Evolutionary conservation across 768 basidiomycete species (phyloP).

Genomic region (Epithele typhae): DNA sequence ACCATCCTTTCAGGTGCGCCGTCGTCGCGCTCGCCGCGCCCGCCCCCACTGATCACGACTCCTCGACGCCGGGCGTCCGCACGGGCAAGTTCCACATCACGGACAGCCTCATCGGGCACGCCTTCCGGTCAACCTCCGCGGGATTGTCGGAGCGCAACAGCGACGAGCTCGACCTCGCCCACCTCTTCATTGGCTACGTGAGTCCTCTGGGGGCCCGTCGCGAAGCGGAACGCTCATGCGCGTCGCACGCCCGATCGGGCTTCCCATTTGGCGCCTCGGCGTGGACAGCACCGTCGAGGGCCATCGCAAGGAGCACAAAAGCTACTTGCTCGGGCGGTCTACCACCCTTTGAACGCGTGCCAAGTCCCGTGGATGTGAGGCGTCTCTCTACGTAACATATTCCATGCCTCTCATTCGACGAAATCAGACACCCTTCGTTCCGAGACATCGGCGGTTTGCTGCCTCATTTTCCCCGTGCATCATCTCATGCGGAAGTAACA

Average conservation of each 20-base stretch:
- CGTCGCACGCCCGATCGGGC: conserved; percentile 26
- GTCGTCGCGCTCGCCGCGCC: too few relatives aligned
- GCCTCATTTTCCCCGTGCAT: too few relatives aligned
- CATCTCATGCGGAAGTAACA: too few relatives aligned
- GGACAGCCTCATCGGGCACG: conserved; percentile 59
- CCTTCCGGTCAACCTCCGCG: conserved; percentile 68
- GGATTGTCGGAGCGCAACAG: conserved; percentile 61
- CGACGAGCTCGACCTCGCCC: conserved; percentile 47
- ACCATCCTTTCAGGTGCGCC: conserved; percentile 55
- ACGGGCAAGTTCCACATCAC: conserved; percentile 74
- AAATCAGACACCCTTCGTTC: too few relatives aligned
- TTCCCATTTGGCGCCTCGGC: conserved; percentile 34
- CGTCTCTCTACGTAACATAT: too few relatives aligned
- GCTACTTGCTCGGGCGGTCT: conserved; percentile 23
- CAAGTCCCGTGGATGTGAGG: too few relatives aligned
- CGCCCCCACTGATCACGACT: neutral
- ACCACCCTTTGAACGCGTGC: too few relatives aligned
- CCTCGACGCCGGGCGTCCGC: conserved; percentile 49
- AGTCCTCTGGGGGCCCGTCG: neutral
- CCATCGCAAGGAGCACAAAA: conserved; percentile 32
- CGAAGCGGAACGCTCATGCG: neutral
- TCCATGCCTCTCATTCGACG: too few relatives aligned
- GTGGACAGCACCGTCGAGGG: conserved; percentile 30
- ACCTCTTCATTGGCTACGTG: conserved; percentile 33
- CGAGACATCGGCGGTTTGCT: too few relatives aligned